Conservation (phyloP, 2,329 filamentous ascomycete genomes). For the Pleoardoris graminearum region DNA sequence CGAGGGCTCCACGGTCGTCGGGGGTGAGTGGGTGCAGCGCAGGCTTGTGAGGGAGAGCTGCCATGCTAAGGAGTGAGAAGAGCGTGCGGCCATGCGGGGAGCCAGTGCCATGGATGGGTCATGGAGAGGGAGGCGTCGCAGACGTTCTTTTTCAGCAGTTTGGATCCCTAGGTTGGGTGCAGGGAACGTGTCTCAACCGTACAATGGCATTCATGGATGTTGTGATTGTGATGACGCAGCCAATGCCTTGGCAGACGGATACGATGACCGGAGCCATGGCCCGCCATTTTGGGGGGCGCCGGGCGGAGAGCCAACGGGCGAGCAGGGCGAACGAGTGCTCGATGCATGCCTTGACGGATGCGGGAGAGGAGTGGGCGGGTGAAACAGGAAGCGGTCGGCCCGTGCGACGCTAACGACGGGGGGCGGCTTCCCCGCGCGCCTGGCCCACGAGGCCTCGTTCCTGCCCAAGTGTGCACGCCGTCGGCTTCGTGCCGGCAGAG, state of each 20-base stretch:
- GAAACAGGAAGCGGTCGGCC: background rate
- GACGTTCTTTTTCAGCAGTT: background rate
- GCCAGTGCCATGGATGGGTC: background rate
- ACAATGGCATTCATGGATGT: conserved; percentile 12
- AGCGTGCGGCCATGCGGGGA: background rate
- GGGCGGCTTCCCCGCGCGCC: background rate
- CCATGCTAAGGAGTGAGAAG: conserved; percentile 4
- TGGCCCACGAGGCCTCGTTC: too few relatives aligned
- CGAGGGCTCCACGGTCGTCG: conserved; percentile 16
- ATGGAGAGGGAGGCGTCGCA: background rate
- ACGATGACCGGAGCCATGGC: background rate
- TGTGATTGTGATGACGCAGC: background rate
- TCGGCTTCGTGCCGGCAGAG: too few relatives aligned
- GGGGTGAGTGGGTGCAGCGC: conserved; percentile 12
- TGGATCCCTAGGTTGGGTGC: background rate
- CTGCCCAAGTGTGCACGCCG: too few relatives aligned
- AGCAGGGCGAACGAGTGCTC: too few relatives aligned
- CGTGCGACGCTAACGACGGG: background rate
- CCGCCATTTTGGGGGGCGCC: background rate
- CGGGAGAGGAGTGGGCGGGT: conserved; percentile 1
- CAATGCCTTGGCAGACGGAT: too few relatives aligned
- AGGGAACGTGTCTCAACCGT: conserved; percentile 6
- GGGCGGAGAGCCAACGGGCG: background rate
- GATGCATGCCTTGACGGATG: too few relatives aligned
- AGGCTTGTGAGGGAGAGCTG: conserved; percentile 1